Percentiles rank a stretch among this genome's conserved stretches.
These are phyloP conservation scores for Rossbeevera mucosa DNA, from an alignment of 768 basidiomycete genomes.

Conservation along the genomic window DNA sequence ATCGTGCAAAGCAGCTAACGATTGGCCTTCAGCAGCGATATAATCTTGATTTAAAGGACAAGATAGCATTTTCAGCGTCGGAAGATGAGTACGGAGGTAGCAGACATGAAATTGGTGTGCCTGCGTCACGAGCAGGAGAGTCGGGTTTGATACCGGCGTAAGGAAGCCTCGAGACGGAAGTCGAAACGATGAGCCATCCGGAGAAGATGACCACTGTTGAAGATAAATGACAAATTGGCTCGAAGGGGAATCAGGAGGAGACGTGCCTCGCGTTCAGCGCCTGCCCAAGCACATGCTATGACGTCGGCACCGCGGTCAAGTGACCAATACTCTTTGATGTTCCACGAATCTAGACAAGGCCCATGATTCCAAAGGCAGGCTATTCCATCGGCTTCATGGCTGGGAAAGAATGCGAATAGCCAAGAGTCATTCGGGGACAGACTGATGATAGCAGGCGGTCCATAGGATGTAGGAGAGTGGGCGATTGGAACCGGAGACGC, in stretches of 20 bases:
- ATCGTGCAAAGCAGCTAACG: constrained; percentile 29
- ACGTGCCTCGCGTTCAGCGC: constrained; percentile 54
- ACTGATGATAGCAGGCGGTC: constrained; percentile 59
- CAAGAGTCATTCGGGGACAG: constrained; percentile 55
- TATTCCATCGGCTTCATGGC: constrained; percentile 49
- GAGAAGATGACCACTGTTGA: constrained; percentile 51
- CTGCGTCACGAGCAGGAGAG: constrained; percentile 62
- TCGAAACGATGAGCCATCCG: constrained; percentile 45
- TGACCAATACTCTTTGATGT: constrained; percentile 51
- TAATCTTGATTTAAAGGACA: constrained; percentile 45
- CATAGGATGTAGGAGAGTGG: constrained; percentile 45
- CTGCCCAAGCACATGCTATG: constrained; percentile 61
- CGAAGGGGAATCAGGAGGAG: not conserved
- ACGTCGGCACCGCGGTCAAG: constrained; percentile 51
- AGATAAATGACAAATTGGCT: not conserved
- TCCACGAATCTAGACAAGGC: constrained; percentile 58
- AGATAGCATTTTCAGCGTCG: constrained; percentile 43
- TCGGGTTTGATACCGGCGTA: constrained; percentile 49
- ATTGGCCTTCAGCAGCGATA: constrained; percentile 32
- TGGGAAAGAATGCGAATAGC: constrained; percentile 75
- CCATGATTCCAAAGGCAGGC: constrained; percentile 65
- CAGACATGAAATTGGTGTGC: constrained; percentile 52
- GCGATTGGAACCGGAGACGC: constrained; percentile 49
- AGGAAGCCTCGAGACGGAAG: constrained; percentile 56
- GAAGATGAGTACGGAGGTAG: constrained; percentile 45